Base-by-base conservation (phyloP, 2,329 filamentous ascomycete species). In the Colletotrichum spinosum region DNA sequence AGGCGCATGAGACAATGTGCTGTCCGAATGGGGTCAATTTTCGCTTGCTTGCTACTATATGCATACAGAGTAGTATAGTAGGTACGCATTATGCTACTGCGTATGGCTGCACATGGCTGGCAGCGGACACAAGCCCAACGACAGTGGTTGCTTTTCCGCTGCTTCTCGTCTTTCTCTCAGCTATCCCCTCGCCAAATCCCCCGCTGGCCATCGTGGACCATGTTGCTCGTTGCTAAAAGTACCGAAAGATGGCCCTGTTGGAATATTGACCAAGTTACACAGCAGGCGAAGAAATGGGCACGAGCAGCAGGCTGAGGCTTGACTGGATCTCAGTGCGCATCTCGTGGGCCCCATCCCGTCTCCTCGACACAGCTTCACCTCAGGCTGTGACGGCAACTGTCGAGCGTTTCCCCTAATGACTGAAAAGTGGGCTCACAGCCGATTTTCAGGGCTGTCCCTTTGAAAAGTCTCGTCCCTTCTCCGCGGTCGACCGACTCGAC, bases 321-420 rank as follows among this genome's bases (percentile, higher is more conserved):
- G 34, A 51, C 38, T 17, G 11, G 11, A 44, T n/a, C 41, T 46
- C 34, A n/a, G n/a, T 9, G 38, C n/a, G 41, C n/a, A 41, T 50
- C 37, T 17, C 8, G n/a, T 8, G 38, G 33, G 37, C 41, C 38
- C 54, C 42, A 41, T 52, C 52, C 17, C 54, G 25, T 58, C 37
- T 11, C 55, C 38, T 34, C 53, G 9, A 25, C 35, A 25, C 25
- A 55, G 41, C 52, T 44, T 46, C 44, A 57, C 44, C 46, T 53
- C 52, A 55, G 46, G 51, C 51, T 65, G 62, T 65, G 57, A 65
- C 57, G 46, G 39, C 51, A 61, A 44, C 12, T 41, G 62, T 65
- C 62, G 51, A 51, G 57, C 34, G 12, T 55, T 52, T 42, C 39
- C 55, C 60, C 56, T 45, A 34, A 33, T 48, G 41, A 34, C 37